Conservation (phyloP, 2,329 filamentous ascomycete species). For the Plenodomus tracheiphilus region DNA sequence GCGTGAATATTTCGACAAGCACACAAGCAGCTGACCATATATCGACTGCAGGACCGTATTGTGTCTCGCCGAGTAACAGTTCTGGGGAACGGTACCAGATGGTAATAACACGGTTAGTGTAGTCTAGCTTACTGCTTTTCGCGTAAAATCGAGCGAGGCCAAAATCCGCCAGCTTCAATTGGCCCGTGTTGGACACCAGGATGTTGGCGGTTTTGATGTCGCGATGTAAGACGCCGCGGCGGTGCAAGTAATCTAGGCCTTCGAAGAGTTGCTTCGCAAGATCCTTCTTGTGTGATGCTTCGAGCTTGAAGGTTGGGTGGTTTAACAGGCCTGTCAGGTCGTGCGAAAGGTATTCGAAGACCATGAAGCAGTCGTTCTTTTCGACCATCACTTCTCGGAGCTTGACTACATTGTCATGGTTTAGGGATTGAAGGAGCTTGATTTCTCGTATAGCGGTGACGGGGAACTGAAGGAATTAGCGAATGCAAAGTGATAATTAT, state of each 20-base stretch:
- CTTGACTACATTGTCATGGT: slow-evolving; percentile 79
- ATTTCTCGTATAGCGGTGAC: slow-evolving; percentile 91
- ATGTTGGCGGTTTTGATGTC: slow-evolving; percentile 99
- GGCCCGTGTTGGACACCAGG: slow-evolving; percentile 83
- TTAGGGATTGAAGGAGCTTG: slow-evolving; percentile 84
- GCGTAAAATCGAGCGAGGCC: slow-evolving; percentile 95
- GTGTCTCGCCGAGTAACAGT: slow-evolving; percentile 85
- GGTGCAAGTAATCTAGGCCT: slow-evolving; percentile 90
- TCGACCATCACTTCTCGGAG: slow-evolving; percentile 96
- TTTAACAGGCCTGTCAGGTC: slow-evolving; percentile 94
- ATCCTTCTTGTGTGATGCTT: slow-evolving; percentile 86
- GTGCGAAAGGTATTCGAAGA: slow-evolving; percentile 96
- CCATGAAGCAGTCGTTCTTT: slow-evolving; percentile 98
- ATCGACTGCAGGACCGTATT: slow-evolving; percentile 96
- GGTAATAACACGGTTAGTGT: slow-evolving; percentile 97
- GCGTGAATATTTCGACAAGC: slow-evolving; percentile 93
- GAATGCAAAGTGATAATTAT: background rate
- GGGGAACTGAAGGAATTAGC: slow-evolving; percentile 62
- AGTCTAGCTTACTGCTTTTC: slow-evolving; percentile 88
- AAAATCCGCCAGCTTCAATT: slow-evolving; percentile 93
- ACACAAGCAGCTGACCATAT: slow-evolving; percentile 98
- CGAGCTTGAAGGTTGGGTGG: slow-evolving; percentile 86
- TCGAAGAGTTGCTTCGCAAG: slow-evolving; percentile 91
- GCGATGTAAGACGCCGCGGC: slow-evolving; percentile 88
- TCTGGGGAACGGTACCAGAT: slow-evolving; percentile 99